Evolutionary conservation across 257 asterid species (phyloP), one percentile per base, ranked within the genome.

Genomic region (Paulownia fortunei): DNA sequence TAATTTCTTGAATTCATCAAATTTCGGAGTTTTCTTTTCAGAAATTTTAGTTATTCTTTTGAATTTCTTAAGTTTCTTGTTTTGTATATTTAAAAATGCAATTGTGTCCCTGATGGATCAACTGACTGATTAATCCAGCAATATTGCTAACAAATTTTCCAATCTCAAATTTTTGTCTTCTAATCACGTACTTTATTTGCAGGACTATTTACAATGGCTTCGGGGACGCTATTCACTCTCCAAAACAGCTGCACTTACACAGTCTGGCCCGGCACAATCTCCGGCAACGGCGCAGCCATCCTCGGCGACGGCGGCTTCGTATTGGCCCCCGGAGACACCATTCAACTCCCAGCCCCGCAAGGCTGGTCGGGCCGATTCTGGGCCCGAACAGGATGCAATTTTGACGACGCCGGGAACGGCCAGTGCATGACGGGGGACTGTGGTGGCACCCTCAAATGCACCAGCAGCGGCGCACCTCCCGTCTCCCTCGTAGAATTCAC

Each of bases 361-460:
- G 95, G 97, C 24, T 92, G 97, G 91, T 92, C 97, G 0, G 97
- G 97, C 67, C 93, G 97, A 0, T 88, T 92, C 80, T 91, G 97
- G 97, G 97, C 88, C 6, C 80, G 97, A 32, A 89, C 94, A 0
- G 95, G 88, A 1, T 92, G 97, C 80, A 76, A 46, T 19, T 91
- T 91, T n/a, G 86, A 88, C 69, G 81, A 34, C 16, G 58, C 85
- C 56, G 97, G 97, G 0, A 56, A 69, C 0, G 97, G 95, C 6
- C 79, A 18, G 0, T 92, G 97, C 84, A 56, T 62, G 41, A 89
- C 97, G 9, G 97, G 97, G 0, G 95, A 91, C 49, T 92, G 97
- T 47, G 93, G 91, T 26, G 90, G 86, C 18, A 18, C 11, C 4
- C 78, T 91, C 1, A 61, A 65, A 39, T 92, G 97, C 87, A 49